phyloP scores from a whole-genome alignment of 306 rosid species.

The Lupinus albus region DNA sequence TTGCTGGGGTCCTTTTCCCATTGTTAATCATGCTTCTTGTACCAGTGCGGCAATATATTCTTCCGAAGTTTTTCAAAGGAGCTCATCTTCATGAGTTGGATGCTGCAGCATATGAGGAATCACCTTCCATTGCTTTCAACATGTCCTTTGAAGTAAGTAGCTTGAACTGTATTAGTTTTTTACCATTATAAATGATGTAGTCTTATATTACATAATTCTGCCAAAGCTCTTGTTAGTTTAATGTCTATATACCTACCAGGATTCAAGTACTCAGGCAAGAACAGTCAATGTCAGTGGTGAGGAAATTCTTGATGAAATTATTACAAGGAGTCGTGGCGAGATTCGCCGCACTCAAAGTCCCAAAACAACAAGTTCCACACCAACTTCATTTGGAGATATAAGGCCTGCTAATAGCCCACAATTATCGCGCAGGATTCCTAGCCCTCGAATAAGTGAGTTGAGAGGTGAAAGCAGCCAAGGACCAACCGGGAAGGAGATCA shows the following conservation, averaged over 20 bases:
- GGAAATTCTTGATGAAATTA: conserved; percentile 85
- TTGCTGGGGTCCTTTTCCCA: conserved; percentile 95
- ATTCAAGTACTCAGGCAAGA: conserved; percentile 59
- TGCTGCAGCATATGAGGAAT: conserved; percentile 87
- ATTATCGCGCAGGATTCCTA: conserved; percentile 42
- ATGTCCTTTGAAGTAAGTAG: conserved; percentile 72
- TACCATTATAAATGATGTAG: not conserved
- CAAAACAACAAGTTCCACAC: conserved; percentile 70
- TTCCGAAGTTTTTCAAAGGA: conserved; percentile 79
- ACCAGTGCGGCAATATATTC: conserved; percentile 84
- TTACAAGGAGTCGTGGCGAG: conserved; percentile 94
- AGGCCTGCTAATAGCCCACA: conserved; percentile 62
- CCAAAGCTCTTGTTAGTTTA: conserved; percentile 20
- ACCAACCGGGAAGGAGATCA: conserved; percentile 43
- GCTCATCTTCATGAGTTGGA: conserved; percentile 94
- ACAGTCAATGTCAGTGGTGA: conserved; percentile 52
- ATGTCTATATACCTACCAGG: conserved; percentile 48
- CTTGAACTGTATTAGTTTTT: conserved; percentile 27
- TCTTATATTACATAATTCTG: too few species aligned
- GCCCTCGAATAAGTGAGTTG: conserved; percentile 62
- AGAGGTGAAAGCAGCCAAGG: conserved; percentile 60
- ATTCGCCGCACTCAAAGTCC: conserved; percentile 73
- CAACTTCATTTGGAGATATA: conserved; percentile 58
- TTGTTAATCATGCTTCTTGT: conserved; percentile 95
- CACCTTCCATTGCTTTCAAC: conserved; percentile 78